phyloP scores from a whole-genome alignment of 179 eudicot genomes.

The Spergularia azorica region DNA sequence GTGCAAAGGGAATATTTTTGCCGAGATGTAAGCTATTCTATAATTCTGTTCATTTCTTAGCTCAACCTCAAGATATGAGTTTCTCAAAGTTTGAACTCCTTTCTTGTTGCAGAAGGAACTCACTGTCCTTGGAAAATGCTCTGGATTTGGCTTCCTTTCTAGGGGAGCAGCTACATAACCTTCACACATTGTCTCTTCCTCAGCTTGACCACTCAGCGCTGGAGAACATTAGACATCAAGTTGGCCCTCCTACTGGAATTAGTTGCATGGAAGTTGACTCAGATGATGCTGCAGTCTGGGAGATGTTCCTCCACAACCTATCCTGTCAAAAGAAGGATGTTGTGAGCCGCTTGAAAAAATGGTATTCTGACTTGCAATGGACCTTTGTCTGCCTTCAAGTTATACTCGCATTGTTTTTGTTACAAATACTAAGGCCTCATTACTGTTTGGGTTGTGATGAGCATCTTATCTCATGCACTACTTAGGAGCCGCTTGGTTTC shows the following conservation, averaged over 20 bases:
- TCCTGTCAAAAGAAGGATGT: constrained; percentile 57
- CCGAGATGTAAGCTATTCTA: constrained; percentile 65
- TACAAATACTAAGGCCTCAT: background rate
- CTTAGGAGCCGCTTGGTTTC: background rate
- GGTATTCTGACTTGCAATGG: constrained; percentile 47
- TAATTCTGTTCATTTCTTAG: background rate
- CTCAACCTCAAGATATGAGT: background rate
- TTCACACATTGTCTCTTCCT: constrained; percentile 71
- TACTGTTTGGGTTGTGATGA: background rate
- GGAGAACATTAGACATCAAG: constrained; percentile 32
- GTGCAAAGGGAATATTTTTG: constrained; percentile 74
- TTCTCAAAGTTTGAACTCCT: constrained; percentile 1
- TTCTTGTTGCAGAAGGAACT: constrained; percentile 64
- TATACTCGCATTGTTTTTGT: constrained; percentile 3
- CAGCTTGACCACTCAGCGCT: constrained; percentile 36
- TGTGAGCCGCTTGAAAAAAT: constrained; percentile 56
- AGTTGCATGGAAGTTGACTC: constrained; percentile 37
- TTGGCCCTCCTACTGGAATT: constrained; percentile 26
- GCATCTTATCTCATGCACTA: background rate
- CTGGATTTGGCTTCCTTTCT: constrained; percentile 82
- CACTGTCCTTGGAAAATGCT: constrained; percentile 58
- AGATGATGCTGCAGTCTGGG: constrained; percentile 47
- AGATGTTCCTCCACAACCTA: constrained; percentile 53
- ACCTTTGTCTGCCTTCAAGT: constrained; percentile 9
- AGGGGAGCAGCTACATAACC: constrained; percentile 77